Conservation (phyloP, 176 grass and related monocot genomes). For the Zizania latifolia region DNA sequence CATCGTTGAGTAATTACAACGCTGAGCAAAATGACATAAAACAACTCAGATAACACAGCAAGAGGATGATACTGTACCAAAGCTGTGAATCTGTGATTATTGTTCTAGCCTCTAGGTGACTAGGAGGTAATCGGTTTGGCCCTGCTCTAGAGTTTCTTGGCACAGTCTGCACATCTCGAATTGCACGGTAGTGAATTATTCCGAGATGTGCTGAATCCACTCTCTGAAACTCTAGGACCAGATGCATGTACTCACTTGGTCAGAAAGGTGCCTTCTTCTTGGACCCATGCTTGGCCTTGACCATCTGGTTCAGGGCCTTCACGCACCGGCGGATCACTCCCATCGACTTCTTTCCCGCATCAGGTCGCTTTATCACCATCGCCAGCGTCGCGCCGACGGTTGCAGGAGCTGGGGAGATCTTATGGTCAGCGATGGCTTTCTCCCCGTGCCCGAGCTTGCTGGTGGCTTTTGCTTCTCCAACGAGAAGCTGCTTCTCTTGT, state of each 20-base stretch:
- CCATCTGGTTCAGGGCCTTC: conserved; percentile 73
- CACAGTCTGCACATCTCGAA: conserved; percentile 4
- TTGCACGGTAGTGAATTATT: conserved; percentile 32
- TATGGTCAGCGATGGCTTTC: conserved; percentile 10
- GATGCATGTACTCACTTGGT: conserved; percentile 28
- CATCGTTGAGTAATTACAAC: neutral
- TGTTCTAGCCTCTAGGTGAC: too few relatives aligned
- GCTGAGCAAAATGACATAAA: conserved; percentile 11
- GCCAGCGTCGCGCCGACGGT: conserved; percentile 23
- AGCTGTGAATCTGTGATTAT: conserved; percentile 20
- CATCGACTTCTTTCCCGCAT: conserved; percentile 35
- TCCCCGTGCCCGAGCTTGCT: neutral
- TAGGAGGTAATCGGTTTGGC: neutral
- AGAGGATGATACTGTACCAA: neutral
- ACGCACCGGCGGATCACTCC: conserved; percentile 56
- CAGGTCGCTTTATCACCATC: conserved; percentile 39
- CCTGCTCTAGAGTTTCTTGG: neutral
- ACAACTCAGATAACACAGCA: neutral
- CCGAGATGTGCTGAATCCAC: conserved; percentile 9
- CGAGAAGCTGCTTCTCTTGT: conserved; percentile 51
- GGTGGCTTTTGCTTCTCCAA: conserved; percentile 33
- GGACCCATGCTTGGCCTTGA: conserved; percentile 56
- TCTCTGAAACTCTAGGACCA: conserved; percentile 21
- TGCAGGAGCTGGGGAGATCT: neutral
- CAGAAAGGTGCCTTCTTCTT: conserved; percentile 59